Base-by-base conservation (phyloP, 768 basidiomycete species). In the Lentinula sp. region DNA sequence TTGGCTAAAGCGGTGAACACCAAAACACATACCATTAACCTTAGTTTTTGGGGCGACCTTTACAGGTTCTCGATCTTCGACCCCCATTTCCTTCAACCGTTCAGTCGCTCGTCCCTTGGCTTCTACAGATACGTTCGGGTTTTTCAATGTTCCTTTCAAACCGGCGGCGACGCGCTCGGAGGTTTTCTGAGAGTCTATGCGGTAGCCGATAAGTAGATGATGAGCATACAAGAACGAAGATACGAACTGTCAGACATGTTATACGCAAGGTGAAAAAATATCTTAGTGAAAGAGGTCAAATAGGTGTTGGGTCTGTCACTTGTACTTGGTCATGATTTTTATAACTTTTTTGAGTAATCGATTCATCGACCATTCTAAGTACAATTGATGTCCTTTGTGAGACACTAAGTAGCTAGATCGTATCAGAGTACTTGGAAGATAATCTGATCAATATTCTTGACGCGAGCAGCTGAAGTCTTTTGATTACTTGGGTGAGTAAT, bases 121-220 rank as follows among this genome's bases (percentile, higher is more conserved):
- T 61, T 77, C 77, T 2, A 74, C 73, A 9, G 81, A 83, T 36
- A 83, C 81, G 61, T 81, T 74, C 0, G 83, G 84, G 66, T 86
- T 85, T 61, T 77, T 71, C 10, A 85, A 74, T 23, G 84, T 74
- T 9, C 82, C 83, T 65, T 82, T 82, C 60, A 84, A 71, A 18
- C 85, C 85, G 1, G 80, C 83, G 18, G 77, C 77, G 51, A 86
- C 83, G 64, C 79, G 80, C 6, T 72, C 63, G 13, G 75, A 67
- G 54, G 81, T 74, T 67, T 82, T 80, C 23, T 71, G 39, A 20
- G 56, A 43, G 42, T 57, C 54, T 56, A 37, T 28, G 15, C 5
- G n/a, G 23, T 23, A 28, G 52, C 13, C 23, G 23, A 32, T 23
- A 20, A 16, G 13, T 33, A 54, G 53, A 16, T 15, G 18, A 5